Evolutionary conservation across 2,329 filamentous ascomycete species (phyloP), one percentile per base, ranked within the genome.

Genomic region (Colletotrichum australisinense): DNA sequence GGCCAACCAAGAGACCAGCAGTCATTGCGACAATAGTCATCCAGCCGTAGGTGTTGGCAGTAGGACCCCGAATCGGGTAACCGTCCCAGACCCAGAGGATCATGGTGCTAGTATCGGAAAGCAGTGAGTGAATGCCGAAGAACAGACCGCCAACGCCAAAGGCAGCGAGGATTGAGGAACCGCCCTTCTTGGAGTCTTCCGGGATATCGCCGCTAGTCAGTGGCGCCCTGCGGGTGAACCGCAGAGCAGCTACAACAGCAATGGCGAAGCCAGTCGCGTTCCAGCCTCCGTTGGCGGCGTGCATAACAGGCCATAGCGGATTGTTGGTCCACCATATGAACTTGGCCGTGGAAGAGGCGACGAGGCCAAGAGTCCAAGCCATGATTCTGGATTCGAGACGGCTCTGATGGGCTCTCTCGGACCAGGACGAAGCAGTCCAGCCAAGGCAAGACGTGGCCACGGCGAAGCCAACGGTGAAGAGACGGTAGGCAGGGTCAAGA

Each of bases 51-150:
- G 95, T 95, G 60, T 93, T 95, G 74, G 95, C 91, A 63, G 97
- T 90, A 2, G 97, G 97, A 7, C 97, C 97, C 63, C 93, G 91
- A 53, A 98, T 90, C 16, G 97, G 97, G 78, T 94, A 99, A 7
- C 97, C 97, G 78, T 98, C 95, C 97, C 97, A 99, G 3, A 95
- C 95, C 97, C 97, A 99, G 19, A 95, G 88, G 71, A 98, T 98
- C 95, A 99, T 98, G 67, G 97, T 99, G 85, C 97, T 98, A 0
- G 95, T 97, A 81, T 99, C 97, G 0, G 97, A 98, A 12, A 99
- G 89, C 11, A 99, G 87, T 1, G 95, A 98, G 81, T 98, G 97
- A 79, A 98, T 88, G 5, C 90, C 94, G 79, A 99, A 99, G 79
- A 98, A 88, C 8, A 98, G 83, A 35, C 95, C 96, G 28, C 91